Conservation (phyloP, 306 rosid species). For the Prosopis cineraria region DNA sequence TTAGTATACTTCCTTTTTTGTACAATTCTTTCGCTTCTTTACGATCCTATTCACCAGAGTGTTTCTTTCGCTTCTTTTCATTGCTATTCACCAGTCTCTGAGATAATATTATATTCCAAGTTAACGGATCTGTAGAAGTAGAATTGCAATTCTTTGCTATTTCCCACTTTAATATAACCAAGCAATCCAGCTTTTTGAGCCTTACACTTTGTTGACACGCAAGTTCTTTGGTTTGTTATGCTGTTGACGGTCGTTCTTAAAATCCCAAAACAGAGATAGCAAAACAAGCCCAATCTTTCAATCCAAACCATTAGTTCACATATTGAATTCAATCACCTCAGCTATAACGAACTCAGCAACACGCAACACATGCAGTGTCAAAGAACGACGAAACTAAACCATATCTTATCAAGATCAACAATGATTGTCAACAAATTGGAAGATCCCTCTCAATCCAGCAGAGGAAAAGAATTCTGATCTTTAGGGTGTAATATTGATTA, state of each 20-base stretch:
- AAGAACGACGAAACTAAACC: not conserved
- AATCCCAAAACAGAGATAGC: too few species aligned
- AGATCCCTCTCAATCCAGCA: constrained; percentile 22
- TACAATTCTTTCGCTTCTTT: not conserved
- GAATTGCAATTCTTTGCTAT: too few species aligned
- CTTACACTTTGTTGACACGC: too few species aligned
- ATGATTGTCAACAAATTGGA: constrained; percentile 16
- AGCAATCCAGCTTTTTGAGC: too few species aligned
- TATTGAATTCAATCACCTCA: not conserved
- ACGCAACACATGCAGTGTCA: not conserved
- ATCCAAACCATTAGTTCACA: not conserved
- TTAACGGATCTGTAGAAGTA: too few species aligned
- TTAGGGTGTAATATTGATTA: constrained; percentile 27
- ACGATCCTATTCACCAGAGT: too few species aligned
- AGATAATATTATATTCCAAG: not conserved
- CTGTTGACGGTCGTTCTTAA: too few species aligned
- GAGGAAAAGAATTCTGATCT: constrained; percentile 30
- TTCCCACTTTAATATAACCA: too few species aligned
- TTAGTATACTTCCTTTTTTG: not conserved
- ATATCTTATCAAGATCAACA: constrained; percentile 4
- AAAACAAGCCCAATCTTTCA: too few species aligned
- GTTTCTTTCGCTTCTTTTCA: too few species aligned
- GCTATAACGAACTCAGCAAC: constrained; percentile 4
- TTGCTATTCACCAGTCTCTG: not conserved
- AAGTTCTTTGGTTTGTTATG: too few species aligned